phyloP scores from a whole-genome alignment of 2,329 filamentous ascomycete genomes.

The Neofusicoccum cordaticola region DNA sequence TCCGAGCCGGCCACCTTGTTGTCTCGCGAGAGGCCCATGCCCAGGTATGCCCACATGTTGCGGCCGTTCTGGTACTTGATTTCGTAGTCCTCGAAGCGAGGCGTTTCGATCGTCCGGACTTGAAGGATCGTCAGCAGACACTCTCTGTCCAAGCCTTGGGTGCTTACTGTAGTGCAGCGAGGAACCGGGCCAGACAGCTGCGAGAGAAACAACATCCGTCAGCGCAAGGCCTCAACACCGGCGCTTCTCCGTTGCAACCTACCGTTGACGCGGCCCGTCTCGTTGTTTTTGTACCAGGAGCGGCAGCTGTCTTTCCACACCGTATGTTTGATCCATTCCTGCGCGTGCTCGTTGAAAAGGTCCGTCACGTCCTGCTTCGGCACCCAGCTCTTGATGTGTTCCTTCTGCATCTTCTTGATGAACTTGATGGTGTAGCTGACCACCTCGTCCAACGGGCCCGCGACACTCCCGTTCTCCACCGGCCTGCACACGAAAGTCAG shows the following conservation, averaged over 20 bases:
- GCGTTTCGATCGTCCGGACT: slow-evolving; percentile 35
- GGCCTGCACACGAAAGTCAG: slow-evolving; percentile 29
- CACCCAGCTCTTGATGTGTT: slow-evolving; percentile 43
- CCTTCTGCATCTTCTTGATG: slow-evolving; percentile 47
- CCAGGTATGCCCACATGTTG: slow-evolving; percentile 43
- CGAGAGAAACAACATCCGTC: slow-evolving; percentile 13
- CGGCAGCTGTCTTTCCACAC: slow-evolving; percentile 49
- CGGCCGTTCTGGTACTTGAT: slow-evolving; percentile 38
- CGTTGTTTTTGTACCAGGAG: slow-evolving; percentile 47
- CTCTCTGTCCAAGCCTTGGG: too few relatives aligned
- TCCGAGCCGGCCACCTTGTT: slow-evolving; percentile 30
- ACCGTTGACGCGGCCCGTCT: slow-evolving; percentile 34
- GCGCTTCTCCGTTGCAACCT: background rate
- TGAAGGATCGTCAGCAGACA: background rate
- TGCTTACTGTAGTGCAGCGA: slow-evolving; percentile 46
- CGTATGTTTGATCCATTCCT: slow-evolving; percentile 50
- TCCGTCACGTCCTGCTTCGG: slow-evolving; percentile 43
- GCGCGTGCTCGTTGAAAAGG: slow-evolving; percentile 42
- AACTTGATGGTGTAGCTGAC: slow-evolving; percentile 41
- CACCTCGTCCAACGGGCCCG: slow-evolving; percentile 40
- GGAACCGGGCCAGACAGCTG: slow-evolving; percentile 51
- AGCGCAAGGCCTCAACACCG: background rate
- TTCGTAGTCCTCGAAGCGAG: slow-evolving; percentile 45
- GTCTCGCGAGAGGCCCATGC: slow-evolving; percentile 39
- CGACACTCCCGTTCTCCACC: slow-evolving; percentile 47